phyloP scores from a whole-genome alignment of 495 filamentous ascomycete genomes.

The Coniosporium apollinis region DNA sequence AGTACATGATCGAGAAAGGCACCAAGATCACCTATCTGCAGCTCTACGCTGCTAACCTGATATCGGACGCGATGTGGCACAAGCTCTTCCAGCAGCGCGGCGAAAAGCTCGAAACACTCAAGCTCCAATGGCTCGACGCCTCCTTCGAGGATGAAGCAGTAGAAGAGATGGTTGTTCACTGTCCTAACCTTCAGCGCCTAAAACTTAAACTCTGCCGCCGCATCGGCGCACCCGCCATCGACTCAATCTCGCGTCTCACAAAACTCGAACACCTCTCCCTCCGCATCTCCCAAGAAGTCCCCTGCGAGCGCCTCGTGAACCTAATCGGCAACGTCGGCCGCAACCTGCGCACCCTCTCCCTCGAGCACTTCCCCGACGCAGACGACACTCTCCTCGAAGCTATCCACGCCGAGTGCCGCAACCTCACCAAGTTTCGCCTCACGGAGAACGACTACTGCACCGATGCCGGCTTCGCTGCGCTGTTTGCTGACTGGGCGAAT shows the following conservation, averaged over 20 bases:
- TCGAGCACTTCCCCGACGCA: slow-evolving; percentile 34
- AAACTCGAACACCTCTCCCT: slow-evolving; percentile 59
- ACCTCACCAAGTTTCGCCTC: slow-evolving; percentile 60
- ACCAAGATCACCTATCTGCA: slow-evolving; percentile 43
- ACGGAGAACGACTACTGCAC: slow-evolving; percentile 56
- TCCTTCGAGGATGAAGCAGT: slow-evolving; percentile 55
- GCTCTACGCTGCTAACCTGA: slow-evolving; percentile 63
- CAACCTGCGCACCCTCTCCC: slow-evolving; percentile 51
- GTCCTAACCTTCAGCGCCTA: slow-evolving; percentile 48
- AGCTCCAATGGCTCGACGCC: slow-evolving; percentile 49
- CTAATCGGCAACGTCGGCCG: slow-evolving; percentile 42
- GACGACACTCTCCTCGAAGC: slow-evolving; percentile 24
- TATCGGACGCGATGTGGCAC: slow-evolving; percentile 55
- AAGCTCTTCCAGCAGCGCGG: slow-evolving; percentile 47
- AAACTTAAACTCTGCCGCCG: slow-evolving; percentile 50
- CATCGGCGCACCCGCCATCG: slow-evolving; percentile 29
- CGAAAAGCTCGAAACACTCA: slow-evolving; percentile 42
- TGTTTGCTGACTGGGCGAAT: slow-evolving; percentile 69
- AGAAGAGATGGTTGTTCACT: slow-evolving; percentile 36
- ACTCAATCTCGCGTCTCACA: slow-evolving; percentile 36
- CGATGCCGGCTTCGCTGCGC: slow-evolving; percentile 45
- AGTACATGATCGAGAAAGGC: slow-evolving; percentile 58
- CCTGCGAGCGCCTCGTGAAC: slow-evolving; percentile 38
- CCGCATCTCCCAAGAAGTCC: slow-evolving; percentile 36
- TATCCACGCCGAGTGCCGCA: slow-evolving; percentile 51